Evolutionary conservation across 1,284 basidiomycete genomes (phyloP), one percentile per base, ranked within the genome.

Genomic region (Moesziomyces parantarcticus): DNA sequence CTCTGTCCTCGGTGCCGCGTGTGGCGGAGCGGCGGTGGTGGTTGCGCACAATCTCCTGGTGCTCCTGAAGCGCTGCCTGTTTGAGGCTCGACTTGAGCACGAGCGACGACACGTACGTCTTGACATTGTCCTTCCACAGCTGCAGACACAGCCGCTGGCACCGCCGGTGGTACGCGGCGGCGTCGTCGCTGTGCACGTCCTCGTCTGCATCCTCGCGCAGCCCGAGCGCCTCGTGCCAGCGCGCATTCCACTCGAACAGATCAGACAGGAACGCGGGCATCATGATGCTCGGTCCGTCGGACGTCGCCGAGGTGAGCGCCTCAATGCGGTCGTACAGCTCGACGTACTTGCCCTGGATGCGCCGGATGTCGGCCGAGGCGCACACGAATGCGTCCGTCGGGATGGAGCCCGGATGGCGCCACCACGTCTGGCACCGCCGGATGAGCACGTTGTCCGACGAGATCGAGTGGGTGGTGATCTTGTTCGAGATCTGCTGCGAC

Each of bases 401-500:
- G 34, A 67, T 64, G 20, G 67, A 34, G 8, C 67, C 73, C 21
- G 40, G 55, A 18, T 59, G 48, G 39, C 51, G 65, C 60, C 62
- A 69, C 73, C 73, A 76, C 10, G 61, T 72, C 65, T 70, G 65
- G 21, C 67, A 72, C 39, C 70, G 47, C 20, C 67, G 67, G 36
- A 76, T 58, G 20, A 76, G 62, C 21, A 62, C 57, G 22, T 68
- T 64, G 52, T 68, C 62, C 1, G 65, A 47, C 23, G 68, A 67
- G 40, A 76, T 68, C 14, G 61, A 58, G 40, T 65, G 61, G 6
- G 73, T 68, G 0, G 58, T 66, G 44, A 72, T 68, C 58, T 68
- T 63, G 62, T 76, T 64, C 18, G 59, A 57, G 47, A 68, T 76
- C 65, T 76, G 73, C 54, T 75, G 73, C 50, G 64, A 58, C 65